These are phyloP conservation scores for Zalaria obscura DNA, from an alignment of 2,329 filamentous ascomycete genomes.

Conservation along the genomic window DNA sequence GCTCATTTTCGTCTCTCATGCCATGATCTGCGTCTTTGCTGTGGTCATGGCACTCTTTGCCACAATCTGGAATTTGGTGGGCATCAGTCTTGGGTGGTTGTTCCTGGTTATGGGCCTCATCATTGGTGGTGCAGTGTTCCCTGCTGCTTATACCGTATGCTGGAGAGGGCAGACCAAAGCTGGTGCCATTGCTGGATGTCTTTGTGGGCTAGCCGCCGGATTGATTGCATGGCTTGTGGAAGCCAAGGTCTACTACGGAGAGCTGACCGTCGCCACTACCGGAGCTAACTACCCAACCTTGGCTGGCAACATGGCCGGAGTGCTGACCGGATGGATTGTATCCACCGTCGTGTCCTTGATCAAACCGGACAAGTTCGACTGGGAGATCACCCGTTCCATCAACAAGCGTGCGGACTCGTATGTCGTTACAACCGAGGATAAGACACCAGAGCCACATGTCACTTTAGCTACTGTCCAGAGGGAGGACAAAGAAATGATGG, in stretches of 20 bases:
- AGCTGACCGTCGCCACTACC: conserved; percentile 23
- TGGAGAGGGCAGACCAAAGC: conserved; percentile 20
- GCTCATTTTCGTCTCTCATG: conserved; percentile 24
- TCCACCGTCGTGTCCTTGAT: conserved; percentile 19
- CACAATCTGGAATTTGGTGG: conserved; percentile 20
- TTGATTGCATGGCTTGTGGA: conserved; percentile 23
- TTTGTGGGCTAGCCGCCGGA: conserved; percentile 19
- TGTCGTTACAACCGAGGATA: no score
- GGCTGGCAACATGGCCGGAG: conserved; percentile 20
- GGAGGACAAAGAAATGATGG: neutral
- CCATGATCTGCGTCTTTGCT: conserved; percentile 25
- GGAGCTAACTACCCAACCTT: conserved; percentile 24
- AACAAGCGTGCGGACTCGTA: conserved; percentile 13
- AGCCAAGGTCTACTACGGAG: conserved; percentile 20
- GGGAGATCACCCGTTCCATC: conserved; percentile 23
- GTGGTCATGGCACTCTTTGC: conserved; percentile 20
- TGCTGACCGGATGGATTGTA: conserved; percentile 11
- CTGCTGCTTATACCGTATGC: conserved; percentile 15
- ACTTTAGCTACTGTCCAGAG: neutral
- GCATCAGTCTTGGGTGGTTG: conserved; percentile 27
- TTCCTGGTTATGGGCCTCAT: conserved; percentile 26
- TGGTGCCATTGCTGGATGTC: conserved; percentile 19
- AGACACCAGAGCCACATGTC: neutral
- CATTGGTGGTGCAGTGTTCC: conserved; percentile 27
- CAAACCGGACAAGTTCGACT: conserved; percentile 24